Conservation (phyloP, 768 basidiomycete genomes). For the Hypsizygus marmoreus region DNA sequence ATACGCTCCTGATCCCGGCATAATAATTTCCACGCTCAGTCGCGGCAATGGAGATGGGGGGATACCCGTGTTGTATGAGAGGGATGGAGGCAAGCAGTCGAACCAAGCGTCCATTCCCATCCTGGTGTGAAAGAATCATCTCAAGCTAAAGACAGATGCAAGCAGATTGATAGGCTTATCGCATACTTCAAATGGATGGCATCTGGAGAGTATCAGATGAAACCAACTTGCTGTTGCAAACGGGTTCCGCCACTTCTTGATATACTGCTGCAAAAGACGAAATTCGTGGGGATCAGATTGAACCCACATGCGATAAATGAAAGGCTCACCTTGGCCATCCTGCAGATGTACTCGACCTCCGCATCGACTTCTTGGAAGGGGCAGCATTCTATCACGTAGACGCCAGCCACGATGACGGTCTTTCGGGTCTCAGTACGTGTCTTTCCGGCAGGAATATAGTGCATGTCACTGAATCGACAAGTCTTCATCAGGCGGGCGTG, state of each 20-base stretch:
- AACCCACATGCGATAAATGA: background rate
- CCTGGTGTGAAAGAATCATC: conserved; percentile 22
- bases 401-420: conserved; percentile 25
- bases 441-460: conserved; percentile 24
- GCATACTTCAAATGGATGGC: conserved; percentile 33
- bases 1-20: conserved; percentile 22
- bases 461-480: conserved; percentile 16
- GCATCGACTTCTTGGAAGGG: conserved; percentile 29
- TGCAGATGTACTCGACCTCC: conserved; percentile 31
- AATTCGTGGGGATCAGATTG: background rate
- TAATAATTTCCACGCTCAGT: conserved; percentile 26
- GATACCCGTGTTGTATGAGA: conserved; percentile 28
- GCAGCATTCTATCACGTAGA: conserved; percentile 27
- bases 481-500: conserved; percentile 31
- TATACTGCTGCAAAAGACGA: conserved; percentile 26
- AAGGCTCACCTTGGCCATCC: conserved; percentile 26
- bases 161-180: background rate
- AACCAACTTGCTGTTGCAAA: conserved; percentile 33
- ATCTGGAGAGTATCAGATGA: conserved; percentile 27
- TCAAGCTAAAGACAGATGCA: background rate
- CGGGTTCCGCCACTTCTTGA: conserved; percentile 26
- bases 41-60: conserved; percentile 27
- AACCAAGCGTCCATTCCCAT: conserved; percentile 31
- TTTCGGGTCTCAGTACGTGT: conserved; percentile 27
- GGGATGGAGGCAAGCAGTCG: conserved; percentile 33